Evolutionary conservation across 331 rosid genomes (phyloP).

Genomic region (Pyrus hybrid): DNA sequence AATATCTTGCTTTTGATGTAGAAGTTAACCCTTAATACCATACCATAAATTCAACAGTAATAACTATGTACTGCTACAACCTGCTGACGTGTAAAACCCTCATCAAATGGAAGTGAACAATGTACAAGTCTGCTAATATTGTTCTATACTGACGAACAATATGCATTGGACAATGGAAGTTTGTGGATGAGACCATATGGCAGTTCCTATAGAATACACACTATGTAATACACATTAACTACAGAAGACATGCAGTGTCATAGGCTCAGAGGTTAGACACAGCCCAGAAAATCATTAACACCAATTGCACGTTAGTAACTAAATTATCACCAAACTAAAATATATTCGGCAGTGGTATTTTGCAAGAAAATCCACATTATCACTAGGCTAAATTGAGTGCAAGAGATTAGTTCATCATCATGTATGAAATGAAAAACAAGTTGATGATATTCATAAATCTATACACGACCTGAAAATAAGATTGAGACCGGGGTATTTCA

Average conservation of each 20-base stretch:
- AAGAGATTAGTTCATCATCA: background rate
- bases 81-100: background rate
- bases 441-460: background rate
- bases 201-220: background rate
- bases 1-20: background rate
- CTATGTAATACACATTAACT: background rate
- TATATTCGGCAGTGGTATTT: background rate
- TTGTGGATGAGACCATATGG: background rate
- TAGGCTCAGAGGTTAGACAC: background rate
- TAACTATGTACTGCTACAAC: background rate
- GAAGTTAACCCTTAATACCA: background rate
- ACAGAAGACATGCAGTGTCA: background rate
- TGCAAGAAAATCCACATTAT: background rate
- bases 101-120: background rate
- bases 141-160: background rate
- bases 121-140: background rate
- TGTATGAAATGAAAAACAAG: background rate
- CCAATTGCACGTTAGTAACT: background rate
- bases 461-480: conserved; percentile 50
- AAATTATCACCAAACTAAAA: background rate
- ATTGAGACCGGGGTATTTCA: conserved; percentile 47
- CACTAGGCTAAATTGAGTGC: too few species aligned
- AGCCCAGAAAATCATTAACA: background rate
- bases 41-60: background rate
- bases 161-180: background rate